Conservation (phyloP, 2,329 filamentous ascomycete species). For the Microcera coccophila region DNA sequence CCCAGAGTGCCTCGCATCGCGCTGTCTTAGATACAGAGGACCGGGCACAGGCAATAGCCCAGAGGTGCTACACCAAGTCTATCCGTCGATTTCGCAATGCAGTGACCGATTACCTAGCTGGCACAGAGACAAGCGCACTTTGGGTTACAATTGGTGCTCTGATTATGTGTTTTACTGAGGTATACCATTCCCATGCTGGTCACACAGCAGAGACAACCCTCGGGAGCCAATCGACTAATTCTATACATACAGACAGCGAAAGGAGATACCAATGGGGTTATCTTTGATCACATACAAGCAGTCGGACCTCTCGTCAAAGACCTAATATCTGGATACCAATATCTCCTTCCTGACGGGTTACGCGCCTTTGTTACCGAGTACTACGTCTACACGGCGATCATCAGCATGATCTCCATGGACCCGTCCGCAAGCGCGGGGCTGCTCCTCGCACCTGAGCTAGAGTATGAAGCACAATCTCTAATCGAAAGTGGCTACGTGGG, state of each 20-base stretch:
- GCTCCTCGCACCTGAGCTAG: conserved; percentile 17
- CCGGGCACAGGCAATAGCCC: conserved; percentile 12
- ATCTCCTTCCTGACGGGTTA: conserved; percentile 27
- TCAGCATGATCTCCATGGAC: conserved; percentile 39
- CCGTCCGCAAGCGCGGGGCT: conserved; percentile 11
- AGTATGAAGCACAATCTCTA: conserved; percentile 13
- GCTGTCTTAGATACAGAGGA: conserved; percentile 6
- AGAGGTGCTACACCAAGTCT: conserved; percentile 20
- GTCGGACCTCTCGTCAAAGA: conserved; percentile 32
- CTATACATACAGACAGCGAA: conserved; percentile 12
- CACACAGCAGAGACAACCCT: background rate
- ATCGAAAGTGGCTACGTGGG: conserved; percentile 20
- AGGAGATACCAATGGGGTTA: conserved; percentile 37
- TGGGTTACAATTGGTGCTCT: conserved; percentile 35
- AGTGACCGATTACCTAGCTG: conserved; percentile 18
- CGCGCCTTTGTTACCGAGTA: conserved; percentile 39
- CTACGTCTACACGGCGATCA: conserved; percentile 36
- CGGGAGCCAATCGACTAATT: too few relatives aligned
- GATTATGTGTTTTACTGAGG: conserved; percentile 40
- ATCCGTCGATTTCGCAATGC: conserved; percentile 18
- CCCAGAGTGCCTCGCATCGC: conserved; percentile 31
- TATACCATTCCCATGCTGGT: conserved; percentile 13
- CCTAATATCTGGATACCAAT: conserved; percentile 26
- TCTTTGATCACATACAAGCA: conserved; percentile 37
- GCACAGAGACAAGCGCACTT: conserved; percentile 18